phyloP scores from a whole-genome alignment of 306 rosid genomes.

The Sindora glabra region DNA sequence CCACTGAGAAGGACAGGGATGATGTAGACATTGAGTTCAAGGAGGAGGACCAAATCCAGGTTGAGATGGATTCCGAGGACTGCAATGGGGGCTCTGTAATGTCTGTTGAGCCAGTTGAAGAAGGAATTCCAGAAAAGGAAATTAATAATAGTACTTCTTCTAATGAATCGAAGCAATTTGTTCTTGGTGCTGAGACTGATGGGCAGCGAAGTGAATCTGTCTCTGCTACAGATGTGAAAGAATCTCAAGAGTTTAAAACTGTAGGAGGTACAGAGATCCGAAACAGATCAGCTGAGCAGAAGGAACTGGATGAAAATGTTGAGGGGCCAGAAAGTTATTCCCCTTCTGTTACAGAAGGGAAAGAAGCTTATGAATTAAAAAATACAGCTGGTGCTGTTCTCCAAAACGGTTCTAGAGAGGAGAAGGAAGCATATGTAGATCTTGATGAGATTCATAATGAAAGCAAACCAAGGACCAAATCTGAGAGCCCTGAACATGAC shows the following conservation, averaged over 20 bases:
- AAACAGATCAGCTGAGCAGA: neutral
- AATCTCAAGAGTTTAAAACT: too few relatives aligned
- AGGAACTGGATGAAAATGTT: neutral
- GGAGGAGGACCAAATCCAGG: slow-evolving; percentile 6
- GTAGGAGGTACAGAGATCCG: neutral
- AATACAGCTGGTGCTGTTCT: neutral
- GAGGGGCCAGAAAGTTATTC: neutral
- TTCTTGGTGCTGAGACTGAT: neutral
- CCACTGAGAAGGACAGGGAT: neutral
- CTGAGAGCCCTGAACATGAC: slow-evolving; percentile 7
- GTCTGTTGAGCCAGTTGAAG: neutral
- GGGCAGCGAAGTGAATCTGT: slow-evolving; percentile 5
- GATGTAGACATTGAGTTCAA: neutral
- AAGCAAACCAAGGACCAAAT: neutral
- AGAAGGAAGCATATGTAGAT: too few relatives aligned
- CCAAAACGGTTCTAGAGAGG: neutral
- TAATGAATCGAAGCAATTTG: neutral
- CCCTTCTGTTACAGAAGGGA: neutral
- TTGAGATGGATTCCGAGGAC: slow-evolving; percentile 4
- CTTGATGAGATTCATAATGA: neutral
- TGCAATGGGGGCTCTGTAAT: neutral
- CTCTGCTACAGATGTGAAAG: neutral
- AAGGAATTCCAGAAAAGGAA: neutral
- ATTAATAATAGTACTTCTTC: neutral
- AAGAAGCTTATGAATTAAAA: neutral